Conservation (phyloP, 2,329 filamentous ascomycete genomes). For the Scleromitrula shiraiana region DNA sequence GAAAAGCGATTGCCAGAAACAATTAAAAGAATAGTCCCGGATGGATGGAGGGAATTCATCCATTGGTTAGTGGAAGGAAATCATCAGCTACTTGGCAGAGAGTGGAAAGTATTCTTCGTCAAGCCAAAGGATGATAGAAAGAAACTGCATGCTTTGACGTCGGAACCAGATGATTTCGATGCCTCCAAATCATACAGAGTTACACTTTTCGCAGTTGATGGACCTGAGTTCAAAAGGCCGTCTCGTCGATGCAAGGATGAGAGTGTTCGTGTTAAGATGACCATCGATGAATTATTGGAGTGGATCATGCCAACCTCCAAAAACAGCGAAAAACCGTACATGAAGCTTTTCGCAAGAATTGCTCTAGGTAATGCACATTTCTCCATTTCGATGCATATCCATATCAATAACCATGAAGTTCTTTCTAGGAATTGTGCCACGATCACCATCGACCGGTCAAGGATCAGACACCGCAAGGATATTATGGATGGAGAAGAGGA, state of each 20-base stretch:
- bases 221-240: conserved; percentile 18
- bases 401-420: conserved; percentile 31
- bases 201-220: conserved; percentile 48
- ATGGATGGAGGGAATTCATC: conserved; percentile 31
- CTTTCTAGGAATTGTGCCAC: conserved; percentile 34
- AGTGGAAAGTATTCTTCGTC: conserved; percentile 25
- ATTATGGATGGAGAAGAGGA: conserved; percentile 29
- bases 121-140: conserved; percentile 22
- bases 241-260: not conserved
- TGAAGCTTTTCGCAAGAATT: conserved; percentile 53
- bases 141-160: conserved; percentile 33
- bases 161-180: conserved; percentile 30
- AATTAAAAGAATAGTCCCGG: conserved; percentile 28
- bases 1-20: conserved; percentile 24
- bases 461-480: conserved; percentile 36
- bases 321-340: conserved; percentile 39
- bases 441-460: conserved; percentile 36
- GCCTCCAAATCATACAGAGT: conserved; percentile 36
- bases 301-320: conserved; percentile 43
- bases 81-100: conserved; percentile 24
- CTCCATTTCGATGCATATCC: not conserved
- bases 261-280: conserved; percentile 24
- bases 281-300: conserved; percentile 37
- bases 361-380: conserved; percentile 37
- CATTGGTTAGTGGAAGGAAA: conserved; percentile 32